Evolutionary conservation across 805 yeast species (phyloP).

Genomic region (Kodamaea hsintzibuensis): DNA sequence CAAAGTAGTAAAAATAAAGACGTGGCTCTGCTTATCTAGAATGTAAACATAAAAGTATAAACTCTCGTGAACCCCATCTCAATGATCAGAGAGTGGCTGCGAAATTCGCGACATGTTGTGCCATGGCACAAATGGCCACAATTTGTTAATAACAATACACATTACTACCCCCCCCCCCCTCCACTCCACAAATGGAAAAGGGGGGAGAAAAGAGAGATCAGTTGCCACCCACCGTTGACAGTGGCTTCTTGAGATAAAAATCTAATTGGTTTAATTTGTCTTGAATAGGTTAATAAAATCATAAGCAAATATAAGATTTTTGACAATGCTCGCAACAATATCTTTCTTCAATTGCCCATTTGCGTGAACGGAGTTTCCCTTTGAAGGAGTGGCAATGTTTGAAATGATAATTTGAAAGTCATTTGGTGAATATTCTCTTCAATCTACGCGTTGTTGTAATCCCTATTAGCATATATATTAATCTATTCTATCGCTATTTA

Average conservation of each 20-base stretch:
- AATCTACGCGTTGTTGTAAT: neutral
- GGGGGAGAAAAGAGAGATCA: neutral
- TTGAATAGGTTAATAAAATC: neutral
- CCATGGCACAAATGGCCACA: constrained; percentile 1
- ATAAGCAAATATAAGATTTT: neutral
- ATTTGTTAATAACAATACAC: neutral
- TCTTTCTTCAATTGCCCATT: neutral
- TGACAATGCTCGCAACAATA: neutral
- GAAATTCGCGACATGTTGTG: neutral
- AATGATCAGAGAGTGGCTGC: neutral
- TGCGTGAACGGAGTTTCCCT: neutral
- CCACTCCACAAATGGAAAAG: neutral
- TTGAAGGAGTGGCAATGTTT: neutral
- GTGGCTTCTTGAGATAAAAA: neutral
- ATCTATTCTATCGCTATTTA: constrained; percentile 8
- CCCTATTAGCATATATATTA: neutral
- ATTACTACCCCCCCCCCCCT: too few species aligned
- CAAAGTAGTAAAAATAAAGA: too few species aligned
- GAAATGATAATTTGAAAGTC: neutral
- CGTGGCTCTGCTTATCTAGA: neutral
- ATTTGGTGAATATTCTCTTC: neutral
- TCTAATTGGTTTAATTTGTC: neutral
- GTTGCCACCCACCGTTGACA: neutral
- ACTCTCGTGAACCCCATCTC: neutral
- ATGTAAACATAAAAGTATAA: neutral